These are phyloP conservation scores for Auricularia sp. DNA, from an alignment of 768 basidiomycete species.

Conservation along the genomic window DNA sequence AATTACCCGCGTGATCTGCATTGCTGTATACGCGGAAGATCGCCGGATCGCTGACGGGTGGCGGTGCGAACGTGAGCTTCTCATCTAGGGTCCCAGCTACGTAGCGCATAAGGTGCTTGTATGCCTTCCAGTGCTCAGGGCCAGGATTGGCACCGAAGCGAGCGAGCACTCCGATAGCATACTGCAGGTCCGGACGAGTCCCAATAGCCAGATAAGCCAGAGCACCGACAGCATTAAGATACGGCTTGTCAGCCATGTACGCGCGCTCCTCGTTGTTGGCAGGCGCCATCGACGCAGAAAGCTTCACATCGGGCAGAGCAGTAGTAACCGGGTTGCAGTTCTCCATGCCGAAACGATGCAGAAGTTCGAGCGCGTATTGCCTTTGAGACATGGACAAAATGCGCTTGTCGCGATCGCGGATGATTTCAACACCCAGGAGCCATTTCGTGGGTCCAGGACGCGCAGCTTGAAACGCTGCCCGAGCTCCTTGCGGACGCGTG, in stretches of 20 bases:
- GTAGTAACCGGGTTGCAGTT: background rate
- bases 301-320: slow-evolving; percentile 4
- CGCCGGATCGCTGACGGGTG: no score
- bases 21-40: no score
- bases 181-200: slow-evolving; percentile 27
- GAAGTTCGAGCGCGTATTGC: background rate
- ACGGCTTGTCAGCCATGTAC: slow-evolving; percentile 26
- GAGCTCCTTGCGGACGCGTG: slow-evolving; percentile 16
- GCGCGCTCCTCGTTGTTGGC: slow-evolving; percentile 5
- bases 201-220: slow-evolving; percentile 22
- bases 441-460: slow-evolving; percentile 8
- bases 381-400: background rate
- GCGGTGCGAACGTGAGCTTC: no score
- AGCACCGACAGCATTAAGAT: slow-evolving; percentile 20
- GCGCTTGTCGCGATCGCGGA: background rate
- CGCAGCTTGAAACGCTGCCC: slow-evolving; percentile 17
- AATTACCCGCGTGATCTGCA: no score
- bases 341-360: background rate
- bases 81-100: no score
- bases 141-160: no score
- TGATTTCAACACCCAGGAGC: slow-evolving; percentile 1
- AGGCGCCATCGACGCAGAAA: slow-evolving; percentile 6
- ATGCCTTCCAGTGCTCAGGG: no score
- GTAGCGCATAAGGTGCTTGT: no score
- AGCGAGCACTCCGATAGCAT: slow-evolving; percentile 19